phyloP scores from a whole-genome alignment of 768 basidiomycete species.

The Lyophyllum atratum region DNA sequence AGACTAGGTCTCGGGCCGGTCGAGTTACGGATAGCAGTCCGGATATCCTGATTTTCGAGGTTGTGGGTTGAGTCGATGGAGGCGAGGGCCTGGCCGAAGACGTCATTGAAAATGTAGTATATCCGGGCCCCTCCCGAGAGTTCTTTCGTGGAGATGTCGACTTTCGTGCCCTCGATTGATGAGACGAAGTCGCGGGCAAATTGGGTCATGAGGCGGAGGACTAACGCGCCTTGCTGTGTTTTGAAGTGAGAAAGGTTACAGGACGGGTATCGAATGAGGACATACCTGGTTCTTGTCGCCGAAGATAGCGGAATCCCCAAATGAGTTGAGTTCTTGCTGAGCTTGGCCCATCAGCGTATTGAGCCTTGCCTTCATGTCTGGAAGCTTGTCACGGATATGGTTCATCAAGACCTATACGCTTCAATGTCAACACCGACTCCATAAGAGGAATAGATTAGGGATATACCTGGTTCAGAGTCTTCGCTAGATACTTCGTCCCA shows the following conservation, averaged over 20 bases:
- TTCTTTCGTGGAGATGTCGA: constrained; percentile 97
- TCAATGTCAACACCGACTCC: too few species aligned
- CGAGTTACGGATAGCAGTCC: constrained; percentile 97
- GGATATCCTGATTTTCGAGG: constrained; percentile 91
- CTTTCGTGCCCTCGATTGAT: constrained; percentile 95
- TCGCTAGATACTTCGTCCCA: constrained; percentile 94
- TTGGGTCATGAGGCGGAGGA: constrained; percentile 97
- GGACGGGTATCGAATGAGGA: not conserved
- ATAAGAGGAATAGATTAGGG: not conserved
- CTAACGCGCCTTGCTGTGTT: constrained; percentile 76
- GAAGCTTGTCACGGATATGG: constrained; percentile 97
- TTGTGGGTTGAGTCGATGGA: constrained; percentile 91
- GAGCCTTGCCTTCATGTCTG: constrained; percentile 98
- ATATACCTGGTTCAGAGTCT: constrained; percentile 88
- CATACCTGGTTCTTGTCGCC: constrained; percentile 85
- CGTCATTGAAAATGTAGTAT: constrained; percentile 99
- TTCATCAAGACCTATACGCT: constrained; percentile 79
- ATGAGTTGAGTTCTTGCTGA: constrained; percentile 96
- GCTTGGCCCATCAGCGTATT: constrained; percentile 99
- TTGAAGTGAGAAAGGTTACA: constrained; percentile 11
- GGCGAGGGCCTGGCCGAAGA: constrained; percentile 90
- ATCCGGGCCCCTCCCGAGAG: constrained; percentile 97
- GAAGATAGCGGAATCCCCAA: constrained; percentile 90
- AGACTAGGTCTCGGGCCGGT: constrained; percentile 95
- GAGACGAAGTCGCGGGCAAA: constrained; percentile 97